Evolutionary conservation across 2,329 filamentous ascomycete species (phyloP).

Genomic region (Pseudogymnoascus sp.): DNA sequence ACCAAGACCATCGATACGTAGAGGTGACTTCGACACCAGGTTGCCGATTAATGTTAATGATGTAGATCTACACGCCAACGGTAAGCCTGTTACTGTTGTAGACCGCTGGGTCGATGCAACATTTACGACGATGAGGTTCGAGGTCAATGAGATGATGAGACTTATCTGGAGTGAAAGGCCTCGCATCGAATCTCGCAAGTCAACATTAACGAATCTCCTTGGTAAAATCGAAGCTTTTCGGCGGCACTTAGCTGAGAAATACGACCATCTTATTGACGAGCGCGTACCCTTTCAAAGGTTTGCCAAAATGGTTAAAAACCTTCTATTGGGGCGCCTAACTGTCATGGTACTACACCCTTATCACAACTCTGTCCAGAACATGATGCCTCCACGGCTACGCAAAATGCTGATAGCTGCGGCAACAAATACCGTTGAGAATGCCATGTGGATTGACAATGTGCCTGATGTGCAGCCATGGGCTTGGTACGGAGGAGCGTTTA

Average conservation of each 20-base stretch:
- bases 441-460: conserved; percentile 44
- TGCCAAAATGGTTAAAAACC: conserved; percentile 54
- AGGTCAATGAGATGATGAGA: conserved; percentile 65
- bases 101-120: conserved; percentile 60
- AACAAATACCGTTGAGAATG: conserved; percentile 43
- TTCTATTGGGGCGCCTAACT: conserved; percentile 54
- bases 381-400: conserved; percentile 53
- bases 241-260: conserved; percentile 54
- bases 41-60: conserved; percentile 66
- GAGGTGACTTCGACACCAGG: conserved; percentile 66
- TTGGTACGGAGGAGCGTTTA: conserved; percentile 64
- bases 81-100: conserved; percentile 30
- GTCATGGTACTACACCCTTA: conserved; percentile 63
- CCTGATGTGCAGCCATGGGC: conserved; percentile 48
- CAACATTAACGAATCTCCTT: conserved; percentile 54
- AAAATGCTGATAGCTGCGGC: conserved; percentile 56
- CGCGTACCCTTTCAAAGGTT: conserved; percentile 53
- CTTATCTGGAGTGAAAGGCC: conserved; percentile 61
- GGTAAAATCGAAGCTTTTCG: conserved; percentile 62
- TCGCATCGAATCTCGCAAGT: conserved; percentile 52
- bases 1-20: conserved; percentile 60
- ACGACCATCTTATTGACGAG: conserved; percentile 53
- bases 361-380: conserved; percentile 32
- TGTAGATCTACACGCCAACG: conserved; percentile 43
- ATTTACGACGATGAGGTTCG: conserved; percentile 59